These are phyloP conservation scores for Apiosordaria backusii DNA, from an alignment of 495 filamentous ascomycete genomes.

Conservation along the genomic window DNA sequence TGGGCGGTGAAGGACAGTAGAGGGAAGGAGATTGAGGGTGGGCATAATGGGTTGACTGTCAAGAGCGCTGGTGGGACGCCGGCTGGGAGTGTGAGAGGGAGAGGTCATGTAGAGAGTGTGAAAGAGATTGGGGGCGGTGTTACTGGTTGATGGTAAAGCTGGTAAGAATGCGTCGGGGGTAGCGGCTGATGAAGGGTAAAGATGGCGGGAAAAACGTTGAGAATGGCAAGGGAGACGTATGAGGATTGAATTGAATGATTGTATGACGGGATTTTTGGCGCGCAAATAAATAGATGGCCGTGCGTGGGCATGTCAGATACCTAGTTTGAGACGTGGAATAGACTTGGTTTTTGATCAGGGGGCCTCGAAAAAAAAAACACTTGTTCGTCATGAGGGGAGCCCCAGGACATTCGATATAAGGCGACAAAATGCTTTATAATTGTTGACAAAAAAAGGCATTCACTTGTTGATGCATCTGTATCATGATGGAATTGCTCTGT, in stretches of 20 bases:
- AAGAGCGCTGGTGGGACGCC: not conserved
- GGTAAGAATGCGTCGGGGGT: not conserved
- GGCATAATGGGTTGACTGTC: not conserved
- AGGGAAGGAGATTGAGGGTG: not conserved
- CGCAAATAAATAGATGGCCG: not conserved
- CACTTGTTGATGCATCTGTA: too few relatives aligned
- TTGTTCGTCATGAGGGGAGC: too few relatives aligned
- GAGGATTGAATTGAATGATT: not conserved
- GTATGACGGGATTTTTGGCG: not conserved
- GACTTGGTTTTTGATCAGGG: not conserved
- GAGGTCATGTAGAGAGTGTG: not conserved
- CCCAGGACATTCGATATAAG: too few relatives aligned
- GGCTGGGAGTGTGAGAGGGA: not conserved
- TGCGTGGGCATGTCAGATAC: not conserved
- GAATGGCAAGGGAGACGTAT: not conserved
- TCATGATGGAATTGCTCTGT: too few relatives aligned
- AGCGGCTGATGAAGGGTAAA: not conserved
- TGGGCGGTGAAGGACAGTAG: not conserved
- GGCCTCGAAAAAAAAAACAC: too few relatives aligned
- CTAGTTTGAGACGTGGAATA: not conserved
- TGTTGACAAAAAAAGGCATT: too few relatives aligned
- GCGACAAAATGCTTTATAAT: too few relatives aligned
- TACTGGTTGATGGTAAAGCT: not conserved
- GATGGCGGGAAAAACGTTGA: not conserved
- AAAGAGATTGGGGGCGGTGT: not conserved